Conservation (phyloP, 176 grass and related monocot genomes). For the Eremochloa ophiuroides region DNA sequence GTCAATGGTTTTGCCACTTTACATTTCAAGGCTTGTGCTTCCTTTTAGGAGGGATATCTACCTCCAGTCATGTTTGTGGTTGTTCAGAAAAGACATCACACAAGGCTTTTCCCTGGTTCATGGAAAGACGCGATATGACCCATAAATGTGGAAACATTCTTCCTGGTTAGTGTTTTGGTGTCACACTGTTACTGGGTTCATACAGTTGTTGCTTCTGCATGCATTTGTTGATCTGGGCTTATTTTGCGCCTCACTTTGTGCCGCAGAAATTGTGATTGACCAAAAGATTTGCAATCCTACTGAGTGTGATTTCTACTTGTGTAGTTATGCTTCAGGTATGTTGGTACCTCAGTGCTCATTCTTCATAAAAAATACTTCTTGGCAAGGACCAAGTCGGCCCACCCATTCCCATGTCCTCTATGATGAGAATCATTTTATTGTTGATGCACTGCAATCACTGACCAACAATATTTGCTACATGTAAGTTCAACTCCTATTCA, state of each 20-base stretch:
- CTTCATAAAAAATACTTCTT: background rate
- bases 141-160: conserved; percentile 84
- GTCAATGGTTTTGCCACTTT: background rate
- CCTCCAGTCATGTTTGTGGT: conserved; percentile 77
- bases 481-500: conserved; percentile 28
- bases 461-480: conserved; percentile 93
- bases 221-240: background rate
- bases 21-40: conserved; percentile 61
- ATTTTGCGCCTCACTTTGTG: background rate
- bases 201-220: background rate
- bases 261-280: conserved; percentile 78
- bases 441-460: conserved; percentile 59
- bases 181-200: background rate
- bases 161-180: conserved; percentile 51
- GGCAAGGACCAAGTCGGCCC: conserved; percentile 70
- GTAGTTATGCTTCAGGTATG: conserved; percentile 87
- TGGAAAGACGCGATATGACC: conserved; percentile 38
- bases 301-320: conserved; percentile 87
- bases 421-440: conserved; percentile 70
- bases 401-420: conserved; percentile 78
- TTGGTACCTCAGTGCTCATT: background rate
- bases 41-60: conserved; percentile 54
- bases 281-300: conserved; percentile 77
- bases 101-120: conserved; percentile 71
- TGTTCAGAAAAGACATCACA: conserved; percentile 87